A percentile compares a stretch with the other conserved stretches of the same genome.
Conservation (phyloP, 768 basidiomycete species). For the Agrocybe praecox region DNA sequence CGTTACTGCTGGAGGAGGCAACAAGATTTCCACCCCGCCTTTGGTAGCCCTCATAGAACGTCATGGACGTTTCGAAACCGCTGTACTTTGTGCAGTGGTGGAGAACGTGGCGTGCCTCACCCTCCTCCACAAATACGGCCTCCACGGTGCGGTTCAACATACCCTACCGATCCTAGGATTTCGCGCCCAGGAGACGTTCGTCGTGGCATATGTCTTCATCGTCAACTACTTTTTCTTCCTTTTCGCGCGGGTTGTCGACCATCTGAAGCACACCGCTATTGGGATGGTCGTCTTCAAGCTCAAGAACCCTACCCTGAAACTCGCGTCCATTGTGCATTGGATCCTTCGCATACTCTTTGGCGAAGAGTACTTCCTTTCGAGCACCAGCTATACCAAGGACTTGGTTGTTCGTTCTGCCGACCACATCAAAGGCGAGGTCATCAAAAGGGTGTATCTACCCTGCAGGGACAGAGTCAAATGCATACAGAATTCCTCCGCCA, state of each 20-base stretch:
- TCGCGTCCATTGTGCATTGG: not conserved
- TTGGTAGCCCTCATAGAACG: constrained; percentile 4
- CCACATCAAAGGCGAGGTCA: not conserved
- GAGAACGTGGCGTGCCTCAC: constrained; percentile 8
- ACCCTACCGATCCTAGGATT: constrained; percentile 7
- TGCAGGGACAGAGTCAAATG: not conserved
- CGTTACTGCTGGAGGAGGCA: not conserved
- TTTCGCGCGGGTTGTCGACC: not conserved
- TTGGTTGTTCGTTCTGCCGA: not conserved
- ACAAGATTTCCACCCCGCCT: not conserved
- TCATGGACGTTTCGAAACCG: constrained; percentile 10
- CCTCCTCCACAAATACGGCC: constrained; percentile 6
- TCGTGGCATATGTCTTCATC: not conserved
- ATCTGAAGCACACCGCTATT: not conserved
- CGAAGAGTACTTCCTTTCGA: not conserved
- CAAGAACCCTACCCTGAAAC: not conserved
- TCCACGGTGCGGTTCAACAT: constrained; percentile 1
- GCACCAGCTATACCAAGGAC: not conserved
- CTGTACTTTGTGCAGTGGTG: constrained; percentile 8
- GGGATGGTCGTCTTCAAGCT: not conserved
- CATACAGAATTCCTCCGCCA: not conserved
- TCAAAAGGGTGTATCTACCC: not conserved
- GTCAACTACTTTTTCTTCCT: not conserved
- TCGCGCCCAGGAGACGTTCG: constrained; percentile 6
- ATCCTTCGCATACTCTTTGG: not conserved